Evolutionary conservation across 106 monocot species (phyloP), one percentile per base, ranked within the genome.

Genomic region (Cymbidium sinense): DNA sequence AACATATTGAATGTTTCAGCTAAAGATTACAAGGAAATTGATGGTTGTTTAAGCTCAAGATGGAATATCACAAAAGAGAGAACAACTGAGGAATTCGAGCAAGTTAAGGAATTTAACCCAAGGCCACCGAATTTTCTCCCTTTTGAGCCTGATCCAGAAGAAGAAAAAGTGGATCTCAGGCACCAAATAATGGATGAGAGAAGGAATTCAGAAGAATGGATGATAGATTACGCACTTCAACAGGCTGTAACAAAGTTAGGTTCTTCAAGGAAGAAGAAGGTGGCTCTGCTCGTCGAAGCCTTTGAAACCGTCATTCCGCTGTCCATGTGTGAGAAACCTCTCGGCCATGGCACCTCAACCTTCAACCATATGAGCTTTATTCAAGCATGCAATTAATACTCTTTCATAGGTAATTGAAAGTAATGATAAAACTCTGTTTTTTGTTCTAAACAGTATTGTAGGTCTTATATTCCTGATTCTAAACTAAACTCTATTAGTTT

Each of bases 181-280:
- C 89, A 95, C 37, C 89, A 89, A 61, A 70, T 52, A 83, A 76
- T 83, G 81, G 89, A 95, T 30, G 95, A 78, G 10, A 84, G 89
- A 39, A 95, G 81, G 82, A 91, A 80, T 62, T 78, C 91, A 0
- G 91, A 89, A 70, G 95, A 95, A 73, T 95, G 89, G 86, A 86
- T 95, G 95, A 80, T 95, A 75, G 95, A 95, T 70, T 85, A 82
- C 36, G 91, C 91, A 37, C 95, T 95, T 33, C 87, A 73, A 28
- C 58, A 69, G 61, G 83, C 82, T 0, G 84, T 95, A 9, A 83
- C 78, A 41, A 89, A 86, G 35, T 64, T 95, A 75, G 81, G 74
- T 30, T 84, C 76, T 34, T 30, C 31, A 15, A 1, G 67, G 17
- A 67, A 67, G 67, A 75, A 50, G 83, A 95, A 85, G 50, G 95